These are phyloP conservation scores for Talaromyces thailandensis DNA, from an alignment of 495 filamentous ascomycete genomes.

Conservation along the genomic window DNA sequence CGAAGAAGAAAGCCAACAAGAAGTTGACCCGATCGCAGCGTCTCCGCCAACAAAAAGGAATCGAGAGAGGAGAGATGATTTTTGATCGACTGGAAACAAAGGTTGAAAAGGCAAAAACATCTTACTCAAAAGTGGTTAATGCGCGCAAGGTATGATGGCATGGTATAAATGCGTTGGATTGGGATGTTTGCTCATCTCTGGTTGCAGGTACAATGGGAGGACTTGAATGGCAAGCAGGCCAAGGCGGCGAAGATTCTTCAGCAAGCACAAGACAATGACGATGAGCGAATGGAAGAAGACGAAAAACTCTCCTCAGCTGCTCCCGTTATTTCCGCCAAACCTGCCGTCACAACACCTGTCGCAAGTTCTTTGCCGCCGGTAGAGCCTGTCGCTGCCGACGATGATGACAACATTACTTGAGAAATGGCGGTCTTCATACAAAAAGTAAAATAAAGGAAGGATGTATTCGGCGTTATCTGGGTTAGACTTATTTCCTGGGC, in stretches of 20 bases:
- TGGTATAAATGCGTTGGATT: neutral
- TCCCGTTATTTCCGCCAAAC: neutral
- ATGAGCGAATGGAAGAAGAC: neutral
- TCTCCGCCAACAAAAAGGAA: constrained; percentile 56
- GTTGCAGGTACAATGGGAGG: constrained; percentile 32
- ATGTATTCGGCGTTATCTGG: constrained; percentile 1
- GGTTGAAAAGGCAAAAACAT: neutral
- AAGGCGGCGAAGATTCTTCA: constrained; percentile 3
- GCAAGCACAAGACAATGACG: neutral
- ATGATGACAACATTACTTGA: constrained; percentile 39
- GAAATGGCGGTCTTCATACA: neutral
- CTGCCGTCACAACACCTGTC: neutral
- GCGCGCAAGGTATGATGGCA: constrained; percentile 25
- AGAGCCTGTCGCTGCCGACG: constrained; percentile 20
- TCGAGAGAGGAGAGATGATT: constrained; percentile 62
- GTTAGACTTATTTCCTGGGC: constrained; percentile 31
- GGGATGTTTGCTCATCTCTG: neutral
- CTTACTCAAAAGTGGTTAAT: neutral
- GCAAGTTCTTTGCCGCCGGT: neutral
- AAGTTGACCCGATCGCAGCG: constrained; percentile 55
- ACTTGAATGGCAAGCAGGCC: constrained; percentile 25
- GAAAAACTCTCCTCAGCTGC: neutral
- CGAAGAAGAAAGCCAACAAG: constrained; percentile 56
- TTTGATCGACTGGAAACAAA: neutral
- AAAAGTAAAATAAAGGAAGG: neutral